A percentile compares a stretch with the other conserved stretches of the same genome.
These are phyloP conservation scores for Amphirosellinia nigrospora DNA, from an alignment of 495 filamentous ascomycete genomes.

Conservation along the genomic window DNA sequence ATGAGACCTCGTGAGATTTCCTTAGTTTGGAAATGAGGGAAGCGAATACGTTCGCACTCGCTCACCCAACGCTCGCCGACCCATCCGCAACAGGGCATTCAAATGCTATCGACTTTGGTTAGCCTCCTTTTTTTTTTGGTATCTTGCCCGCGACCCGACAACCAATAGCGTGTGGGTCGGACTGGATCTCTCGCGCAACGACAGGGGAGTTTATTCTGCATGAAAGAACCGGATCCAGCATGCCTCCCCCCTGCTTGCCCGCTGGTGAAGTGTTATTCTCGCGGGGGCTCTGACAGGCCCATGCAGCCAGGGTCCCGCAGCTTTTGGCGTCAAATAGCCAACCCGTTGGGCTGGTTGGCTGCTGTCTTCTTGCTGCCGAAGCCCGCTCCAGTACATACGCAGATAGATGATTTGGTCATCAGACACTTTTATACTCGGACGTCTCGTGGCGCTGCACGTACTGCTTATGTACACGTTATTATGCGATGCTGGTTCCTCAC, in stretches of 20 bases:
- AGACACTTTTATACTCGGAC: background rate
- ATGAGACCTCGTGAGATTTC: background rate
- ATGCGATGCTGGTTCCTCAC: background rate
- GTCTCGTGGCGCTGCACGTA: background rate
- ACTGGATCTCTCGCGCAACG: background rate
- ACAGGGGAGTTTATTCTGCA: too few species aligned
- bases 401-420: constrained; percentile 10
- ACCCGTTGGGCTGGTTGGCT: constrained; percentile 17
- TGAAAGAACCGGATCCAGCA: too few species aligned
- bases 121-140: background rate
- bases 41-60: constrained; percentile 1
- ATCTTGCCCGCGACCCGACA: background rate
- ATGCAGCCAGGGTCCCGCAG: constrained; percentile 17
- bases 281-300: background rate
- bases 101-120: background rate
- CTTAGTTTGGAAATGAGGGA: background rate
- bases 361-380: constrained; percentile 9
- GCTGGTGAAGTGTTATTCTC: background rate
- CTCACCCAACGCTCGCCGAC: constrained; percentile 1
- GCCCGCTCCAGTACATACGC: background rate
- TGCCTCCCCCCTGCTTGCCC: background rate
- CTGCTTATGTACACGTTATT: constrained; percentile 11
- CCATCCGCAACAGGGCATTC: background rate
- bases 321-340: background rate
- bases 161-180: background rate